phyloP scores from a whole-genome alignment of 176 grass and related monocot species.

The Avena atlantica region DNA sequence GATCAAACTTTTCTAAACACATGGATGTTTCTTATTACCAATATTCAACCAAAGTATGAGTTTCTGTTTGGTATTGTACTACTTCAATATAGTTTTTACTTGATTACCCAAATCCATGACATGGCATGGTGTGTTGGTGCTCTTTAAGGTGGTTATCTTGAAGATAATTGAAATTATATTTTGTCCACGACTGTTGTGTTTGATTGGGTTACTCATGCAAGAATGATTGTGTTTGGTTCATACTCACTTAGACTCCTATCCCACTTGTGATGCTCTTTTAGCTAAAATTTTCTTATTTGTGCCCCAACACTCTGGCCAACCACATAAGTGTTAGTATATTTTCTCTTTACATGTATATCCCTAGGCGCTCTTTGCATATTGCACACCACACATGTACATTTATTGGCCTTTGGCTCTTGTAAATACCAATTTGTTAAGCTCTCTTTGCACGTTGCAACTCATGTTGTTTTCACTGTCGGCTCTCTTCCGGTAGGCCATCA shows the following conservation, averaged over 20 bases:
- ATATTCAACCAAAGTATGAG: not conserved
- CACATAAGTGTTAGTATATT: not conserved
- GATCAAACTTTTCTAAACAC: not conserved
- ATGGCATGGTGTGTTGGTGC: not conserved
- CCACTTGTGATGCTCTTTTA: not conserved
- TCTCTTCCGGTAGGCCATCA: too few species aligned
- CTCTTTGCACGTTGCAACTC: too few species aligned
- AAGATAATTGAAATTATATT: not conserved
- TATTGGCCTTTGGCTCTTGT: too few species aligned
- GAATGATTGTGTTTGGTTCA: not conserved
- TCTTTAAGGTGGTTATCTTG: conserved; percentile 4
- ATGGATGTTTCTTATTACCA: not conserved
- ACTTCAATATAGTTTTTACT: too few species aligned
- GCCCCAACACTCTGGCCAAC: not conserved
- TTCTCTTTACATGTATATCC: too few species aligned
- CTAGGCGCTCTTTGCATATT: too few species aligned
- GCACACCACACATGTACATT: too few species aligned
- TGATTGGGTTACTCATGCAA: not conserved
- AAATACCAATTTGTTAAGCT: too few species aligned
- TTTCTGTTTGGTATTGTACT: not conserved
- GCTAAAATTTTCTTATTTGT: not conserved
- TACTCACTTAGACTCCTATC: not conserved
- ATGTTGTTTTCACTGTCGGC: too few species aligned
- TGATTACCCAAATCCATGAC: too few species aligned
- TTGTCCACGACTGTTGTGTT: not conserved